Evolutionary conservation across 2,329 filamentous ascomycete species (phyloP).

Genomic region (Alternaria dauci): DNA sequence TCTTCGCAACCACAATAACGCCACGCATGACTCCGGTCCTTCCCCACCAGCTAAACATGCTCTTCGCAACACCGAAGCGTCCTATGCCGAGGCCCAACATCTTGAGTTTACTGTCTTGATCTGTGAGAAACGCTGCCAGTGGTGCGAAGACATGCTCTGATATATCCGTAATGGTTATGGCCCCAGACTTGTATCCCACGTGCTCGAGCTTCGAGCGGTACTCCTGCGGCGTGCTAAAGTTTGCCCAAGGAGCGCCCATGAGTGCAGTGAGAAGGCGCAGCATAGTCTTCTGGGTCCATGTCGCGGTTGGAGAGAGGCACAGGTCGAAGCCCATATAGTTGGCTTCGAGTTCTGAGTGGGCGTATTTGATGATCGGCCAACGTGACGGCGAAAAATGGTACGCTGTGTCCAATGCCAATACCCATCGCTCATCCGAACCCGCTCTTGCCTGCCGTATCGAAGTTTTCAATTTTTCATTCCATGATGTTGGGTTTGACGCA

Average conservation of each 20-base stretch:
- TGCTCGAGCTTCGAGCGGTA: slow-evolving; percentile 58
- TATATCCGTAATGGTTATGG: slow-evolving; percentile 60
- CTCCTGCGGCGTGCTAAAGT: slow-evolving; percentile 58
- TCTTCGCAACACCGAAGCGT: slow-evolving; percentile 43
- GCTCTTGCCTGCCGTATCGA: slow-evolving; percentile 13
- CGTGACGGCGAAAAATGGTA: slow-evolving; percentile 67
- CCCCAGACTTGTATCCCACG: slow-evolving; percentile 57
- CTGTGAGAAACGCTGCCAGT: slow-evolving; percentile 56
- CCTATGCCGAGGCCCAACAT: slow-evolving; percentile 51
- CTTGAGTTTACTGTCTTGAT: slow-evolving; percentile 47
- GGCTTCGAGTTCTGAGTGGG: slow-evolving; percentile 54
- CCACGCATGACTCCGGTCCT: slow-evolving; percentile 50
- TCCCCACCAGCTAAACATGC: slow-evolving; percentile 56
- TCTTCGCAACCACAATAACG: slow-evolving; percentile 51
- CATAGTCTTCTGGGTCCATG: slow-evolving; percentile 33
- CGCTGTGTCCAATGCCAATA: slow-evolving; percentile 64
- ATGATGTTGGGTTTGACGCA: slow-evolving; percentile 58
- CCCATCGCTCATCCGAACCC: slow-evolving; percentile 53
- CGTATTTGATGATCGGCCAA: slow-evolving; percentile 56
- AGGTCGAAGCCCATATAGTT: slow-evolving; percentile 66
- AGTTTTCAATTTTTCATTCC: slow-evolving; percentile 45
- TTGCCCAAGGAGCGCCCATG: slow-evolving; percentile 59
- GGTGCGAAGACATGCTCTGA: slow-evolving; percentile 63
- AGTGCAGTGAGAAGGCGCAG: slow-evolving; percentile 57
- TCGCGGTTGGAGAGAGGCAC: slow-evolving; percentile 44